phyloP scores from a whole-genome alignment of 1,284 basidiomycete genomes.

The Porodaedalea pini region DNA sequence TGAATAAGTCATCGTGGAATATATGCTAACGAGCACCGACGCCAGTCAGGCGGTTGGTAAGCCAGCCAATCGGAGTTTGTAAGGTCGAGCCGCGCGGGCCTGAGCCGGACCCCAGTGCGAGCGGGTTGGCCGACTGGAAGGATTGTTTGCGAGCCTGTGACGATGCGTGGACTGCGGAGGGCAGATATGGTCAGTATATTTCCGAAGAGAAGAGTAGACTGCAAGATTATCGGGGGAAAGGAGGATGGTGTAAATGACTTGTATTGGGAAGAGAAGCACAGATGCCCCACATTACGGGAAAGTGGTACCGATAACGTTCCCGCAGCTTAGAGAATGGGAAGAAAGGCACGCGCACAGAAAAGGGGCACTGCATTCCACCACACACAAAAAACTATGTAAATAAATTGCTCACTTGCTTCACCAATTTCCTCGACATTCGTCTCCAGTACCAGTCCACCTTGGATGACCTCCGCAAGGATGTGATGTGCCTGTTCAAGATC shows the following conservation, averaged over 20 bases:
- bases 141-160: conserved; percentile 71
- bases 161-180: conserved; percentile 55
- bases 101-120: conserved; percentile 59
- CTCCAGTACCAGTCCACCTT: conserved; percentile 97
- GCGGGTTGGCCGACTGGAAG: conserved; percentile 70
- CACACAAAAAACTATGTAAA: not conserved
- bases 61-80: conserved; percentile 74
- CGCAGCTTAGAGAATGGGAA: not conserved
- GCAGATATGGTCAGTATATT: not conserved
- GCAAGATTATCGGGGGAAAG: not conserved
- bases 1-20: conserved; percentile 4
- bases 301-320: not conserved
- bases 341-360: not conserved
- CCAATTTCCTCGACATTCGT: conserved; percentile 94
- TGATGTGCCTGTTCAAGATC: conserved; percentile 72
- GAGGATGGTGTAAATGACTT: not conserved
- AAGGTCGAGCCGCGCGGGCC: conserved; percentile 54
- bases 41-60: conserved; percentile 69
- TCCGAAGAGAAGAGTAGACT: not conserved
- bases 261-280: not conserved
- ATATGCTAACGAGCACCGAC: conserved; percentile 45
- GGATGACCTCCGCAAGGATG: conserved; percentile 91
- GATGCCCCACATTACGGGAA: not conserved
- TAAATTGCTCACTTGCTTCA: conserved; percentile 53
- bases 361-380: not conserved